Evolutionary conservation across 306 rosid species (phyloP).

Genomic region (Psophocarpus tetragonolobus): DNA sequence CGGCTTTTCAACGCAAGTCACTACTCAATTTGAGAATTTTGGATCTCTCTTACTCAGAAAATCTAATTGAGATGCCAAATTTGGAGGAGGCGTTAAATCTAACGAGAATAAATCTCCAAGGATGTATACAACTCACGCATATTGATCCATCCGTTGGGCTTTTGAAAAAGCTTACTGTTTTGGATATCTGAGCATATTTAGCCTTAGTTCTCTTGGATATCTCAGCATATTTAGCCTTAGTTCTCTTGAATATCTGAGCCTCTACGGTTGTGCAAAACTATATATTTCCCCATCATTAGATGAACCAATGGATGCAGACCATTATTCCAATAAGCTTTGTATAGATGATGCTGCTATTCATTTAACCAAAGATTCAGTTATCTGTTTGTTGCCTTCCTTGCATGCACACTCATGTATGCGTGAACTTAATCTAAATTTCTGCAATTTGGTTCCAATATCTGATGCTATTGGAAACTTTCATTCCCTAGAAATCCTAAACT

Average conservation of each 20-base stretch:
- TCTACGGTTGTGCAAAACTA: background rate
- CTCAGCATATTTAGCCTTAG: background rate
- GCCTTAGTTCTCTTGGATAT: background rate
- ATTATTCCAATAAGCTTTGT: background rate
- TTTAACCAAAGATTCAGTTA: background rate
- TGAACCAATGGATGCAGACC: no score
- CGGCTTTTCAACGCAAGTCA: background rate
- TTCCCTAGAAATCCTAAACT: background rate
- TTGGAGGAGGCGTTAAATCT: background rate
- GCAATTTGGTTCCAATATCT: background rate
- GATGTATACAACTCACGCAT: background rate
- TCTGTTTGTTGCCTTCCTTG: background rate
- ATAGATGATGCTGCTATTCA: background rate
- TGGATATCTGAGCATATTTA: background rate
- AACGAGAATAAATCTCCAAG: background rate
- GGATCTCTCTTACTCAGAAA: background rate
- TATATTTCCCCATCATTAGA: no score
- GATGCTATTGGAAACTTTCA: background rate
- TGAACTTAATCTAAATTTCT: background rate
- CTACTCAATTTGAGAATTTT: background rate
- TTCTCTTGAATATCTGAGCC: slow-evolving; percentile 15
- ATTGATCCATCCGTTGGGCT: background rate
- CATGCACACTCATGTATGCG: background rate
- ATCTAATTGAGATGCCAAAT: background rate
- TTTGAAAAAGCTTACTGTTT: background rate